Evolutionary conservation across 176 grass and related monocot genomes (phyloP).

Genomic region (Musa acuminata): DNA sequence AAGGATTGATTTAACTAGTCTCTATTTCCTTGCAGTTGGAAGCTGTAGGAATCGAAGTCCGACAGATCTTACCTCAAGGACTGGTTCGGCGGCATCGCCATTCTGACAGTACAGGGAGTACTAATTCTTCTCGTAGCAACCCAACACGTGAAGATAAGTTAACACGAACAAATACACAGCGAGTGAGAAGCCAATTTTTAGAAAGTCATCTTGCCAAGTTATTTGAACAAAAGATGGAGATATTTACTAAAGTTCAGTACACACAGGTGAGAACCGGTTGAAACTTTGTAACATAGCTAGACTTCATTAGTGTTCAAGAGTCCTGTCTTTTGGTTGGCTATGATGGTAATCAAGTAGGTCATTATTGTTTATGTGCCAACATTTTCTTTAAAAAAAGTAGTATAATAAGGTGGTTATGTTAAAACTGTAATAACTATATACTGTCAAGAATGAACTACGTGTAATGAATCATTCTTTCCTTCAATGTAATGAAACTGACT

Average conservation of each 20-base stretch:
- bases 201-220: conserved; percentile 97
- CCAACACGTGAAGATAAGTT: conserved; percentile 71
- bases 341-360: not conserved
- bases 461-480: too few relatives aligned
- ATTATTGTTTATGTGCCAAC: not conserved
- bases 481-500: not conserved
- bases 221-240: conserved; percentile 99
- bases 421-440: not conserved
- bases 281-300: not conserved
- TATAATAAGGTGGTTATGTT: not conserved
- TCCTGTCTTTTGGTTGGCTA: not conserved
- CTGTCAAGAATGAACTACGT: too few relatives aligned
- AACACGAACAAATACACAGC: conserved; percentile 64
- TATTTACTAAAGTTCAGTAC: conserved; percentile 98
- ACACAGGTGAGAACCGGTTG: conserved; percentile 53
- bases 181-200: conserved; percentile 86
- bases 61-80: conserved; percentile 80
- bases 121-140: conserved; percentile 88
- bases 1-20: not conserved
- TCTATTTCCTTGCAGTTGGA: conserved; percentile 57
- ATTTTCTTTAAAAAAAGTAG: not conserved
- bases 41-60: conserved; percentile 65
- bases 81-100: conserved; percentile 64
- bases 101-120: conserved; percentile 91
- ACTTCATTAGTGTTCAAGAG: not conserved